A percentile compares a stretch with the other conserved stretches of the same genome.
Evolutionary conservation across 345 rosid species (phyloP).

Genomic region (Gossypium turneri): DNA sequence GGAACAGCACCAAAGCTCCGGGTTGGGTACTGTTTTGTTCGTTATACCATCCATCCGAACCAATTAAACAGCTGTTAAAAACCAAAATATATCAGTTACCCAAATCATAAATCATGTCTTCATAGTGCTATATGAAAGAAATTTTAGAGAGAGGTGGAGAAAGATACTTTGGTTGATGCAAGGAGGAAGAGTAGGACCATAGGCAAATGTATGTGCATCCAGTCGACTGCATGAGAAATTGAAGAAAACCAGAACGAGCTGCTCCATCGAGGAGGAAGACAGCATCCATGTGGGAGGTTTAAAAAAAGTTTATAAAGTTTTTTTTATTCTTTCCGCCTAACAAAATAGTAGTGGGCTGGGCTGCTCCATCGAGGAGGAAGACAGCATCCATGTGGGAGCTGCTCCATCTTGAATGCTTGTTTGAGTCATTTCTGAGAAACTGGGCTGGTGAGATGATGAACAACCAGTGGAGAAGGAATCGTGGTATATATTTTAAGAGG

Average conservation of each 20-base stretch:
- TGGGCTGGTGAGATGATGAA: too few relatives aligned
- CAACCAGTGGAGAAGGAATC: too few relatives aligned
- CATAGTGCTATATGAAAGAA: neutral
- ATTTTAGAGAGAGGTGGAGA: neutral
- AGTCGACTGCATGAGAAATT: constrained; percentile 37
- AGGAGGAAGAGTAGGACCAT: constrained; percentile 46
- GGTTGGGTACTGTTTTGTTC: constrained; percentile 36
- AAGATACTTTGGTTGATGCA: constrained; percentile 40
- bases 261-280: constrained; percentile 38
- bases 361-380: too few relatives aligned
- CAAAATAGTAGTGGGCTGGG: neutral
- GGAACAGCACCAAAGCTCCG: constrained; percentile 41
- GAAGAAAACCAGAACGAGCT: constrained; percentile 42
- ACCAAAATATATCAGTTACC: neutral
- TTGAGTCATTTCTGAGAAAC: neutral
- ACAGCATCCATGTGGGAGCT: too few relatives aligned
- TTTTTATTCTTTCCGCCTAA: too few relatives aligned
- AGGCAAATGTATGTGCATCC: constrained; percentile 62
- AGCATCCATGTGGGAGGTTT: constrained; percentile 40
- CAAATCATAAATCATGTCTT: neutral
- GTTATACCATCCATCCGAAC: constrained; percentile 49
- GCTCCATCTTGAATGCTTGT: constrained; percentile 1
- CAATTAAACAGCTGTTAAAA: constrained; percentile 40
- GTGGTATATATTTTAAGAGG: too few relatives aligned
- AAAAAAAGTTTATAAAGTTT: too few relatives aligned